A percentile compares a stretch with the other conserved stretches of the same genome.
phyloP scores from a whole-genome alignment of 106 monocot species.

The Dendrobium chrysotoxum region DNA sequence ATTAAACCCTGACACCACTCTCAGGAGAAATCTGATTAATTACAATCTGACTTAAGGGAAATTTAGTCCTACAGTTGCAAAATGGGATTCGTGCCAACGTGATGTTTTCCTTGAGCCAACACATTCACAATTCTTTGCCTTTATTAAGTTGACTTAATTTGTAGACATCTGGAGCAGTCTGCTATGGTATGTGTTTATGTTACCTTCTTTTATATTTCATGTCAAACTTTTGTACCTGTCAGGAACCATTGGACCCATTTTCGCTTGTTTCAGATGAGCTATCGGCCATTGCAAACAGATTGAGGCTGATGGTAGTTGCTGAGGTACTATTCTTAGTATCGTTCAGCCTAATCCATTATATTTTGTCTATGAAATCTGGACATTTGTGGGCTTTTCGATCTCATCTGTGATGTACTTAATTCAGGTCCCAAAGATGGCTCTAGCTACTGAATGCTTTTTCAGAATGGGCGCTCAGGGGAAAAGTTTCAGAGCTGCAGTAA shows the following conservation, averaged over 20 bases:
- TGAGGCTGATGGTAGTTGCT: slow-evolving; percentile 73
- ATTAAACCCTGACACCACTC: no score
- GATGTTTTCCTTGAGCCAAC: no score
- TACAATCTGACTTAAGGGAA: no score
- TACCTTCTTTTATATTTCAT: background rate
- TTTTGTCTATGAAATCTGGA: background rate
- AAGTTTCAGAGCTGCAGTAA: slow-evolving; percentile 93
- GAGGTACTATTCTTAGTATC: slow-evolving; percentile 32
- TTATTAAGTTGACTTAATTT: background rate
- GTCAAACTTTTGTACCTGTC: slow-evolving; percentile 1
- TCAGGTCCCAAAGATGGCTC: slow-evolving; percentile 89
- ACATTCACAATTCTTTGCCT: background rate
- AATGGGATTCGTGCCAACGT: no score
- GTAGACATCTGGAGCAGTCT: background rate
- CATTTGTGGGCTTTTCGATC: background rate
- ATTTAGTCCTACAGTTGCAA: no score
- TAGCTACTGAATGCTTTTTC: slow-evolving; percentile 93
- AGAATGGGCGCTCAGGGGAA: slow-evolving; percentile 90
- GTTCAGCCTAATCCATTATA: background rate
- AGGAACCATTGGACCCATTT: slow-evolving; percentile 81
- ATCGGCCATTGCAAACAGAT: slow-evolving; percentile 62
- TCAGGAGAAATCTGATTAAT: no score
- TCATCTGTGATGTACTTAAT: background rate
- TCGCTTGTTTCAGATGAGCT: slow-evolving; percentile 91
- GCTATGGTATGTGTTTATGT: background rate